Percentiles rank a stretch among this genome's conserved stretches.
Evolutionary conservation across 1,284 basidiomycete species (phyloP).

Genomic region (Cerrena zonata): DNA sequence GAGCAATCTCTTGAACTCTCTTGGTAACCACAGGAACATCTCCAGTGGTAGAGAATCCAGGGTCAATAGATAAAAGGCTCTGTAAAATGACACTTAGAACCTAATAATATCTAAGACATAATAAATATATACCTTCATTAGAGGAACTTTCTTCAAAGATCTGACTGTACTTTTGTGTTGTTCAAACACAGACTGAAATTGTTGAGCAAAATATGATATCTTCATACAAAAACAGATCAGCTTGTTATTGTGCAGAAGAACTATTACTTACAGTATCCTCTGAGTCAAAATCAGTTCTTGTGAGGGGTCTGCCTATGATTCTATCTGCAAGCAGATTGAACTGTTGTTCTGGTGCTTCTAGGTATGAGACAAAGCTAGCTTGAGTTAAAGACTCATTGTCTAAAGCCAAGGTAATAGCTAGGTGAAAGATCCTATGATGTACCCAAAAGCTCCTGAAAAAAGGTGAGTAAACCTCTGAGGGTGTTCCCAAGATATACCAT

Average conservation of each 20-base stretch:
- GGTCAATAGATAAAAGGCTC: background rate
- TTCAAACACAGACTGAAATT: background rate
- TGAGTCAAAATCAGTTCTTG: conserved; percentile 32
- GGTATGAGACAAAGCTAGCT: background rate
- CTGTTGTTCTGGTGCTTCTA: conserved; percentile 12
- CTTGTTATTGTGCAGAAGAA: too few species aligned
- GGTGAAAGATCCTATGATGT: conserved; percentile 42
- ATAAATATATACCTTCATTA: background rate
- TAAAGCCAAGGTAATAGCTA: conserved; percentile 34
- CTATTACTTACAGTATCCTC: background rate
- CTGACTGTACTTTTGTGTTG: background rate
- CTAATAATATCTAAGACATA: too few species aligned
- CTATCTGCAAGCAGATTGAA: conserved; percentile 9
- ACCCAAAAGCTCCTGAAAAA: conserved; percentile 43
- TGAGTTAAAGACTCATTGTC: conserved; percentile 12
- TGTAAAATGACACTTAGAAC: background rate
- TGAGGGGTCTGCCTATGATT: conserved; percentile 28
- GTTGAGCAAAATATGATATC: background rate
- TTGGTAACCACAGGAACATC: conserved; percentile 1
- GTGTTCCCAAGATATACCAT: conserved; percentile 58
- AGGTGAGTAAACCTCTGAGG: conserved; percentile 37
- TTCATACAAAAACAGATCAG: too few species aligned
- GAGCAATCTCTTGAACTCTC: background rate
- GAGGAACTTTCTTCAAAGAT: background rate
- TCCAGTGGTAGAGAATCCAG: background rate